Base-by-base conservation (phyloP, 768 basidiomycete species). In the Collybia mongolica region DNA sequence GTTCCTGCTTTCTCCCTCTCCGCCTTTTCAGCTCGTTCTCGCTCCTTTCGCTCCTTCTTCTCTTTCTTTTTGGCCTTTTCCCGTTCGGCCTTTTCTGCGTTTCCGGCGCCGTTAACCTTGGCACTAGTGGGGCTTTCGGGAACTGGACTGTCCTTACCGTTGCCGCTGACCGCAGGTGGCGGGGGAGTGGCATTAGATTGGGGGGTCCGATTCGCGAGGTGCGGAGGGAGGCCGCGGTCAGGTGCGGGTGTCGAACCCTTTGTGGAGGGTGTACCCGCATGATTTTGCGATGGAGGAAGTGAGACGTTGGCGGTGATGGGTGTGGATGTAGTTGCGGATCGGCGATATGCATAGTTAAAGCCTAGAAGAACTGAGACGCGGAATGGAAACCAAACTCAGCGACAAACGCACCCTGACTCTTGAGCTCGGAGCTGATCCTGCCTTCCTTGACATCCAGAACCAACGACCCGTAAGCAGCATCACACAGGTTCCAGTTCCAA, bases 401-500 rank as follows among this genome's bases (percentile, higher is more conserved):
- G 20, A 32, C 14, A 32, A 14, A 32, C 51, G 48, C 46, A 89
- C 94, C 96, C 76, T 95, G 91, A 59, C 88, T 91, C 70, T 88
- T 95, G 54, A 95, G 77, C 64, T 98, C 95, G 0, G 88, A 88
- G 51, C 91, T 94, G 40, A 99, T 83, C 43, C 95, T 77, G 6
- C 96, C 94, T 52, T 98, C 95, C 59, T 88, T 88, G 59, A 98
- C 72, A 57, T 97, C 93, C 39, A 99, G 72, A 1, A 97, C 73
- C 28, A 99, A 77, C 9, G 84, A 84, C 1, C 97, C 96, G 53
- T 88, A 97, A 2, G 93, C 90, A 5, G 96, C 96, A 59, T 99
- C 97, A 55, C 94, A 94, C 38, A 98, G 72, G 61, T 98, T 96
- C 96, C 96, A 97, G 65, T 97, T 93, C 96, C 96, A 98, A 65